These are phyloP conservation scores for Lolium multiflorum DNA, from an alignment of 176 grass and related monocot species.

Conservation along the genomic window DNA sequence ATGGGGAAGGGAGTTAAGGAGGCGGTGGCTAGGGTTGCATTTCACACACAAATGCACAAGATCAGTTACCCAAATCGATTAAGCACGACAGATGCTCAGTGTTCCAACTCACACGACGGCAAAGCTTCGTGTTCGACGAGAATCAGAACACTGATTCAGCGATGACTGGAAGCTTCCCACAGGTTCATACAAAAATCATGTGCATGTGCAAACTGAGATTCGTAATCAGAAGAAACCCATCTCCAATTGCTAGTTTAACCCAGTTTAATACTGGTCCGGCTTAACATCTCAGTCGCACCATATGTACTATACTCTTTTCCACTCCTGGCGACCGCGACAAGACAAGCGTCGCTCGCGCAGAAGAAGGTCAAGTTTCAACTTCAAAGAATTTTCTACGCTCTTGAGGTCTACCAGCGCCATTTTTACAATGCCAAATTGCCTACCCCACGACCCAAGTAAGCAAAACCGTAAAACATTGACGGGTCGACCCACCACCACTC, in stretches of 20 bases:
- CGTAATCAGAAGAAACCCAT: background rate
- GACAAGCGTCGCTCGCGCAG: background rate
- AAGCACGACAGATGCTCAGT: too few relatives aligned
- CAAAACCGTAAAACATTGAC: background rate
- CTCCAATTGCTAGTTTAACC: background rate
- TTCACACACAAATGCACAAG: too few relatives aligned
- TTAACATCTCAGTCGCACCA: background rate
- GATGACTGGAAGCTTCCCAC: background rate
- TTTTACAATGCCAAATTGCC: constrained; percentile 16
- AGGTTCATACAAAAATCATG: background rate
- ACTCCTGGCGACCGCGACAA: background rate
- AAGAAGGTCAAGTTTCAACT: background rate
- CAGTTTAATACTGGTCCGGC: background rate
- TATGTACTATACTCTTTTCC: background rate
- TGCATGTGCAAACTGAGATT: constrained; percentile 49
- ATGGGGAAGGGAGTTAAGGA: too few relatives aligned
- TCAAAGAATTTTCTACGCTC: background rate
- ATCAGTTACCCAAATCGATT: too few relatives aligned
- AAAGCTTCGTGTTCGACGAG: background rate
- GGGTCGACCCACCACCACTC: constrained; percentile 2
- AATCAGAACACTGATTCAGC: background rate
- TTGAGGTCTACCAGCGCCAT: background rate
- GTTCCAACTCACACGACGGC: too few relatives aligned
- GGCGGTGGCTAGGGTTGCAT: too few relatives aligned
- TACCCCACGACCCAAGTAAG: background rate